Percentiles rank a stretch among this genome's conserved stretches.
Conservation (phyloP, 805 yeast genomes). For the Komagataella mondaviorum region DNA sequence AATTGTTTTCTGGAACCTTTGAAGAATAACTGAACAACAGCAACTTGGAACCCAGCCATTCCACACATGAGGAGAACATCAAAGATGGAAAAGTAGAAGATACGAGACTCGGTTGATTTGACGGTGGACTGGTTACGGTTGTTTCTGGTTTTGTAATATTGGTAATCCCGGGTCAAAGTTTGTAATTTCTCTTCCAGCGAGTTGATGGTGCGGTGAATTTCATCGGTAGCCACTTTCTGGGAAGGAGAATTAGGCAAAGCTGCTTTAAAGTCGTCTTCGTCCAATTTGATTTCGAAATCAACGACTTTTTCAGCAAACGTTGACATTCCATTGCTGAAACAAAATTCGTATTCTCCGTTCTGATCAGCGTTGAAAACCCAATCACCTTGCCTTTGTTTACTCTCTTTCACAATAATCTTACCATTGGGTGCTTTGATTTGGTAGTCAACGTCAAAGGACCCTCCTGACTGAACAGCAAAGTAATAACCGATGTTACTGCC, state of each 20-base stretch:
- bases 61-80: slow-evolving; percentile 53
- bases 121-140: slow-evolving; percentile 82
- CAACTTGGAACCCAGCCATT: slow-evolving; percentile 58
- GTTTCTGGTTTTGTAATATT: slow-evolving; percentile 82
- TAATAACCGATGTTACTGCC: slow-evolving; percentile 56
- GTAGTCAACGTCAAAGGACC: slow-evolving; percentile 71
- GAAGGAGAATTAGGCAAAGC: slow-evolving; percentile 45
- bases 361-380: slow-evolving; percentile 52
- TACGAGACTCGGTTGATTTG: slow-evolving; percentile 47
- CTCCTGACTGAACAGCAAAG: slow-evolving; percentile 76
- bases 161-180: slow-evolving; percentile 43
- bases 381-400: slow-evolving; percentile 68
- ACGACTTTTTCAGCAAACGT: slow-evolving; percentile 73
- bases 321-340: slow-evolving; percentile 73
- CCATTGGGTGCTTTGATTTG: slow-evolving; percentile 44
- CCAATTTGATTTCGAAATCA: slow-evolving; percentile 60
- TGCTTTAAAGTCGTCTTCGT: slow-evolving; percentile 43
- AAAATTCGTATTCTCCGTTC: slow-evolving; percentile 76
- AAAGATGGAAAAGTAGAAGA: slow-evolving; percentile 50
- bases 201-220: slow-evolving; percentile 39
- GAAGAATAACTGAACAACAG: slow-evolving; percentile 58
- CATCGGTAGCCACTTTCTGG: slow-evolving; percentile 40
- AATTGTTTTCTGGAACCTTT: slow-evolving; percentile 57
- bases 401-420: slow-evolving; percentile 34
- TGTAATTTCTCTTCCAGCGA: slow-evolving; percentile 48